Conservation (phyloP, 306 rosid species). For the Vigna hirtella region DNA sequence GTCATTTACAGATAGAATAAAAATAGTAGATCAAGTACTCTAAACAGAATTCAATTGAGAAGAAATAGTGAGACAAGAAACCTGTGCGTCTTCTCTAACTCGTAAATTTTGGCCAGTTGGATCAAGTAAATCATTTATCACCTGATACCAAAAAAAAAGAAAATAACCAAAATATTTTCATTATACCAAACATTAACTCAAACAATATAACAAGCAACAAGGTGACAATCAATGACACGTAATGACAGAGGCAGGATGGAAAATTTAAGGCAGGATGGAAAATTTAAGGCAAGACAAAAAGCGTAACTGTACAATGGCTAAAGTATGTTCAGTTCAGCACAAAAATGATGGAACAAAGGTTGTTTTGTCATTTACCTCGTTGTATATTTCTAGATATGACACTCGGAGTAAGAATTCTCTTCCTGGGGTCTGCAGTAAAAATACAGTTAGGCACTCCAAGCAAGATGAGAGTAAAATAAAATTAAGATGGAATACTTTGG, state of each 20-base stretch:
- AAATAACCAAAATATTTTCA: constrained; percentile 20
- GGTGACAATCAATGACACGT: constrained; percentile 4
- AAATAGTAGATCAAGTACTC: constrained; percentile 20
- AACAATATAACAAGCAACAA: constrained; percentile 10
- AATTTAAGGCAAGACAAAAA: constrained; percentile 3
- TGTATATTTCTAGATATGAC: constrained; percentile 95
- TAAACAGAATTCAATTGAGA: constrained; percentile 9
- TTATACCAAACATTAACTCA: constrained; percentile 27
- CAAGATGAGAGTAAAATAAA: constrained; percentile 26
- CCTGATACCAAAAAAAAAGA: constrained; percentile 67
- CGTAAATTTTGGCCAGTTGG: constrained; percentile 99
- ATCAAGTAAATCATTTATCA: constrained; percentile 98
- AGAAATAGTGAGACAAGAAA: constrained; percentile 47
- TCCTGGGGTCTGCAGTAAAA: constrained; percentile 90
- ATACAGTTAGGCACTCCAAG: constrained; percentile 37
- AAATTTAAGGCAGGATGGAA: constrained; percentile 5
- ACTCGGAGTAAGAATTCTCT: constrained; percentile 97
- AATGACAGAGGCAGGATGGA: background rate
- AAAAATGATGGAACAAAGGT: constrained; percentile 17
- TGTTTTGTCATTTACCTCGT: constrained; percentile 71
- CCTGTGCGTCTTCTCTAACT: constrained; percentile 99
- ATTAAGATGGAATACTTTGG: constrained; percentile 37
- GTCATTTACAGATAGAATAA: background rate
- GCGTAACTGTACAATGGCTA: background rate
- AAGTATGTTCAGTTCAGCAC: constrained; percentile 6